phyloP scores from a whole-genome alignment of 495 filamentous ascomycete species.

The Penicillium turbatum region DNA sequence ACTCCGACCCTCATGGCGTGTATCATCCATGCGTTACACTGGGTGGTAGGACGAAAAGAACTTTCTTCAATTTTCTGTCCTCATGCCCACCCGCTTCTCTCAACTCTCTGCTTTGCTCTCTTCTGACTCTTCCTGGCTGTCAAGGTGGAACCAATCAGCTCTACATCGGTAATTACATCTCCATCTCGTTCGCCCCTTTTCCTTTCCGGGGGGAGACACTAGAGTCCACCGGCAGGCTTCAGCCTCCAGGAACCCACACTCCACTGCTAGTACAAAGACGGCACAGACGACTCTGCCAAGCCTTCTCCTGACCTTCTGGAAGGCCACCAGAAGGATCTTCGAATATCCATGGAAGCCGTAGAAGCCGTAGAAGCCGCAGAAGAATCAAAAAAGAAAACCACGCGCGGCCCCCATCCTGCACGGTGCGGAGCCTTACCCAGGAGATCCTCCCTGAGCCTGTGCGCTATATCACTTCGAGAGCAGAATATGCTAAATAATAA shows the following conservation, averaged over 20 bases:
- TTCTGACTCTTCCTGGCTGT: constrained; percentile 1
- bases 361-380: constrained; percentile 2
- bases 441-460: constrained; percentile 5
- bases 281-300: constrained; percentile 30
- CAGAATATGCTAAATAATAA: background rate
- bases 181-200: constrained; percentile 20
- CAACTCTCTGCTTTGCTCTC: background rate
- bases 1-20: background rate
- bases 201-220: constrained; percentile 10
- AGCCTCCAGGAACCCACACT: constrained; percentile 26
- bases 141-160: constrained; percentile 10
- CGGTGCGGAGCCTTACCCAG: constrained; percentile 12
- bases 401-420: constrained; percentile 18
- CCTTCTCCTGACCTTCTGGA: constrained; percentile 40
- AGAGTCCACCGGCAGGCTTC: constrained; percentile 17
- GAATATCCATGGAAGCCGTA: constrained; percentile 29
- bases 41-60: background rate
- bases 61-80: background rate
- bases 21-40: constrained; percentile 3
- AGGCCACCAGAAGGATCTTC: constrained; percentile 35
- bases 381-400: background rate
- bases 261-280: constrained; percentile 26
- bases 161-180: constrained; percentile 23
- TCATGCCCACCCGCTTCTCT: background rate
- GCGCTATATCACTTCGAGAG: constrained; percentile 4